Conservation (phyloP, 495 filamentous ascomycete genomes). For the Pyronema domesticum region DNA sequence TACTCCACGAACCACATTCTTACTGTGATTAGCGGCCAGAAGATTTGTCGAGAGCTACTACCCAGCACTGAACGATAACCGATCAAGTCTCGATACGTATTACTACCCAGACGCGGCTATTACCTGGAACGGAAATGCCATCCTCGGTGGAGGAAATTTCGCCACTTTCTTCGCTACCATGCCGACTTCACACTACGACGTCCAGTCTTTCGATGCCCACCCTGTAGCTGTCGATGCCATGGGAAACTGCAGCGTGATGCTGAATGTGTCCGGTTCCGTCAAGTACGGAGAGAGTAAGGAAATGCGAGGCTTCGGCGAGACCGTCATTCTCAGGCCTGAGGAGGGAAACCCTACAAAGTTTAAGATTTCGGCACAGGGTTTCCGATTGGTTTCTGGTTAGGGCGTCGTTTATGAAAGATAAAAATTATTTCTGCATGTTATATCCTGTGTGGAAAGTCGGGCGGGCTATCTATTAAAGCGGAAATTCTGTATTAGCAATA, state of each 20-base stretch:
- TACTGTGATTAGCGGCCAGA: slow-evolving; percentile 23
- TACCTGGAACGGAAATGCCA: slow-evolving; percentile 46
- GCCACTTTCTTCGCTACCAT: slow-evolving; percentile 46
- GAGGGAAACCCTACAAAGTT: background rate
- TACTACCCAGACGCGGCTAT: slow-evolving; percentile 39
- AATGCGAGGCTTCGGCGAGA: slow-evolving; percentile 48
- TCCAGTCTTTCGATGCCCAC: slow-evolving; percentile 48
- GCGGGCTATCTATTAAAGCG: no score
- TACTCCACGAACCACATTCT: background rate
- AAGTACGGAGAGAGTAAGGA: slow-evolving; percentile 35
- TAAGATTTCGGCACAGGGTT: background rate
- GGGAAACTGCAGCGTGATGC: slow-evolving; percentile 35
- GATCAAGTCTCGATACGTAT: slow-evolving; percentile 36
- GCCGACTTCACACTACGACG: slow-evolving; percentile 40
- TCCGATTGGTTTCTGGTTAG: background rate
- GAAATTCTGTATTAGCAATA: no score
- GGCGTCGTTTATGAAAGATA: no score
- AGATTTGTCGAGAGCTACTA: slow-evolving; percentile 39
- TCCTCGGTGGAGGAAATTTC: slow-evolving; percentile 38
- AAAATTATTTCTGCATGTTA: no score
- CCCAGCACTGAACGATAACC: slow-evolving; percentile 36
- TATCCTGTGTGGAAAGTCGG: no score
- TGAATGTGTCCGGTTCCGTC: slow-evolving; percentile 43
- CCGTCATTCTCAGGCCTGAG: slow-evolving; percentile 33
- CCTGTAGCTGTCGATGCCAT: slow-evolving; percentile 37